These are phyloP conservation scores for Stemphylium lycopersici DNA, from an alignment of 2,329 filamentous ascomycete genomes.

Conservation along the genomic window DNA sequence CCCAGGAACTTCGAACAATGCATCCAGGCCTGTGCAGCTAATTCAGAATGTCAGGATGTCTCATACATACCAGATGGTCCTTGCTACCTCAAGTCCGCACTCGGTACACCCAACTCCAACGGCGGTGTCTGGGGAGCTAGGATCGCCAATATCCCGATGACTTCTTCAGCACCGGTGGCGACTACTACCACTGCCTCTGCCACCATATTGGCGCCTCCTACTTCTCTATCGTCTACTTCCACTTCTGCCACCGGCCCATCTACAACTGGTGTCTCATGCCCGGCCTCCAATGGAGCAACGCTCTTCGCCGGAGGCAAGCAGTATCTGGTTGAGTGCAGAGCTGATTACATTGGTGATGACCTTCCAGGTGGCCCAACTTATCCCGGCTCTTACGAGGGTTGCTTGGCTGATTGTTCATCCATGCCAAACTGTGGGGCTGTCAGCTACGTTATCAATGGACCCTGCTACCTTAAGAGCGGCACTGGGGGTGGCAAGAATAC, in stretches of 20 bases:
- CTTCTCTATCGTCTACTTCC: neutral
- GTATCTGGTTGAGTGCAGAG: conserved; percentile 18
- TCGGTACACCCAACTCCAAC: conserved; percentile 12
- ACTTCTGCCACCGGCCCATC: neutral
- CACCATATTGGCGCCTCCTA: neutral
- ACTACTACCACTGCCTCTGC: neutral
- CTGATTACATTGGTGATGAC: conserved; percentile 13
- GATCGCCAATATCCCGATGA: neutral
- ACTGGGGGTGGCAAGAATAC: conserved; percentile 1
- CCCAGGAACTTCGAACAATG: conserved; percentile 8
- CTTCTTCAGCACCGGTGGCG: neutral
- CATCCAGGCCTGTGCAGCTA: conserved; percentile 10
- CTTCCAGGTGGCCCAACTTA: conserved; percentile 10
- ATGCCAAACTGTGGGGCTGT: conserved; percentile 26
- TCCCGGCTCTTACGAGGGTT: conserved; percentile 21
- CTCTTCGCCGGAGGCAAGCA: neutral
- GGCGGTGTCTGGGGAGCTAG: conserved; percentile 17
- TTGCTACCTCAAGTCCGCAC: conserved; percentile 17
- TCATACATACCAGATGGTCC: conserved; percentile 19
- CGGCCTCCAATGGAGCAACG: conserved; percentile 4
- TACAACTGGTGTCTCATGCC: conserved; percentile 11
- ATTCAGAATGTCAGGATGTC: conserved; percentile 9
- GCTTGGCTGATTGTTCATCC: conserved; percentile 23
- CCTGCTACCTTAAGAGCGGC: conserved; percentile 27
- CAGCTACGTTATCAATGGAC: conserved; percentile 20